Evolutionary conservation across 2,329 filamentous ascomycete genomes (phyloP).

Genomic region (Pseudogymnoascus sp.): DNA sequence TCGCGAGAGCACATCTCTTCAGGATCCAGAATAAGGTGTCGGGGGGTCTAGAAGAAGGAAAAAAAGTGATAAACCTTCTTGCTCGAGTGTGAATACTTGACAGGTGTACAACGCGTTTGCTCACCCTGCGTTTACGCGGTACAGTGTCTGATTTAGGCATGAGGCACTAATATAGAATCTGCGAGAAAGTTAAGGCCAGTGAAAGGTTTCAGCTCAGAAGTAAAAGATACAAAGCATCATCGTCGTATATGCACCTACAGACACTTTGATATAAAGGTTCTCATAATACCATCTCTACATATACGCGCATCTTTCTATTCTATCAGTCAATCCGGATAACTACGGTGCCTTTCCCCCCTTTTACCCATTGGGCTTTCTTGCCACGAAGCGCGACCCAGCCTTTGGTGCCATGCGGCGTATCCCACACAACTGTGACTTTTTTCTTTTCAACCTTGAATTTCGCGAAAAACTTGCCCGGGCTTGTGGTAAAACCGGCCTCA

Average conservation of each 20-base stretch:
- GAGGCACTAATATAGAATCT: background rate
- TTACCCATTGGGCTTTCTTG: background rate
- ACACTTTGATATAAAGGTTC: background rate
- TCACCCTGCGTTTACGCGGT: background rate
- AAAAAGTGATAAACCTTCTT: background rate
- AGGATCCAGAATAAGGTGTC: background rate
- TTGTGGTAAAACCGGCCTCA: conserved; percentile 37
- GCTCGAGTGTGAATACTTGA: background rate
- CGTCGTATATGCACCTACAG: background rate
- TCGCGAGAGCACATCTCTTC: background rate
- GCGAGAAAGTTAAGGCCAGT: background rate
- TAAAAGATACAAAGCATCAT: background rate
- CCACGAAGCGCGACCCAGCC: background rate
- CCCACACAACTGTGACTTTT: conserved; percentile 14
- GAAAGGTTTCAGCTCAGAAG: background rate
- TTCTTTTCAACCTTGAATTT: conserved; percentile 20
- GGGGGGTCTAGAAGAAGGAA: background rate
- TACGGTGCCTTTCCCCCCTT: background rate
- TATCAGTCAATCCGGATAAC: background rate
- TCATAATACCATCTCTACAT: background rate
- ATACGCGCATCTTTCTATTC: background rate
- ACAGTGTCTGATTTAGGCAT: background rate
- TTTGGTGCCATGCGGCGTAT: background rate
- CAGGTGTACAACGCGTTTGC: background rate
- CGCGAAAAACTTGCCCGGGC: conserved; percentile 33